Conservation (phyloP, 2,329 filamentous ascomycete species). For the Penicillium freii region DNA sequence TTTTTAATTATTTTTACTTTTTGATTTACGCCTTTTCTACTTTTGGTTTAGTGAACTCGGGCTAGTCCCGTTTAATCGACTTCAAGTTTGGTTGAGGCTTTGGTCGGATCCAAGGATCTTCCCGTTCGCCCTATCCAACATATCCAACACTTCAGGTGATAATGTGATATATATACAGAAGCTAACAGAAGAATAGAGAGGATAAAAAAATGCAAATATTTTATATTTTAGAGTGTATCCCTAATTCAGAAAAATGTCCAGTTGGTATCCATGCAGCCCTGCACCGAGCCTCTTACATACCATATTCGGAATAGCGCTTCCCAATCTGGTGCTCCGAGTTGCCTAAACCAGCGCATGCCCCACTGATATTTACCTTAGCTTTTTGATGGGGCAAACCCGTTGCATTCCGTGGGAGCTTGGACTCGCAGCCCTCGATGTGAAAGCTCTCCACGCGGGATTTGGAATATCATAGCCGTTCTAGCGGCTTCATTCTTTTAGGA, state of each 20-base stretch:
- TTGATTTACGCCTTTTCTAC: not conserved
- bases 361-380: not conserved
- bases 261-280: constrained; percentile 8
- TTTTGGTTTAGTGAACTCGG: not conserved
- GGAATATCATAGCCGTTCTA: not conserved
- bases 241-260: not conserved
- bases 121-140: not conserved
- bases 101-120: not conserved
- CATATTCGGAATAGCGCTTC: constrained; percentile 6
- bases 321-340: constrained; percentile 14
- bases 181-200: too few relatives aligned
- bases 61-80: not conserved
- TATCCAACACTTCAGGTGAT: too few relatives aligned
- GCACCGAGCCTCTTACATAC: not conserved
- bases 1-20: not conserved
- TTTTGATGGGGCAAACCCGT: constrained; percentile 22
- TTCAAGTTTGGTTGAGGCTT: not conserved
- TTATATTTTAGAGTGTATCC: not conserved
- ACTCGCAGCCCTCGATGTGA: not conserved
- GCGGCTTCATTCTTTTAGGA: not conserved
- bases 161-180: too few relatives aligned
- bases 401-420: constrained; percentile 22
- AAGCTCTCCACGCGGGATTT: constrained; percentile 12
- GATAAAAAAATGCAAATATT: too few relatives aligned
- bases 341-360: constrained; percentile 7